Evolutionary conservation across 192 early-diverging fungal species (phyloP), one percentile per base, ranked within the genome.

Genomic region (Dispira parvispora): DNA sequence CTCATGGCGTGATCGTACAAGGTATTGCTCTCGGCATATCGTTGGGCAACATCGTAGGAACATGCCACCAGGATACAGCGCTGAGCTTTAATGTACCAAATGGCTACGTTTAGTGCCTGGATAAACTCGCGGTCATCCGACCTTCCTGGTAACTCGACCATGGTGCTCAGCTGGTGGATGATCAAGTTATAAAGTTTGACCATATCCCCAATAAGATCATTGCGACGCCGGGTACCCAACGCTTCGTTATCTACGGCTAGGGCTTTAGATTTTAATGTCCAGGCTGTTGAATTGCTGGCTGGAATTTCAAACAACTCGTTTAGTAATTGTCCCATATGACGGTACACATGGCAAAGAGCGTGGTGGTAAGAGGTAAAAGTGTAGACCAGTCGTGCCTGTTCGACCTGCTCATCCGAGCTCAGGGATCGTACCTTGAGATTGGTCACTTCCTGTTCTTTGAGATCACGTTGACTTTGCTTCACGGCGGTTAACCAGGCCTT

Each of bases 131-230:
- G 45, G 57, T 82, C 78, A 16, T 70, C 69, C 43, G 69, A 67
- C 21, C 83, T 67, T 25, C 56, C 65, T 18, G 75, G 69, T n/a
- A 88, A 62, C n/a, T 84, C 82, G 28, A 67, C 67, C 20, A 82
- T 78, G 13, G 78, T 75, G 46, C 65, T 68, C 46, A 85, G 54
- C 28, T 70, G 78, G 78, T 85, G 74, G 13, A 81, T 63, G 45
- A 84, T 72, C 46, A 73, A 72, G 62, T 88, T 84, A 49, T 79
- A 86, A 12, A 84, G 65, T 52, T 81, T 82, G 54, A 88, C 78
- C 14, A 84, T 65, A 18, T 88, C 79, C 0, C 78, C 78, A 11
- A 83, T 44, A 45, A 65, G 65, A 13, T 70, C 61, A 43, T 76
- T 73, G 42, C 57, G 57, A 14, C 57, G 32, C 57, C 43, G 32